These are phyloP conservation scores for Mycena olivaceomarginata DNA, from an alignment of 768 basidiomycete species.

Conservation along the genomic window DNA sequence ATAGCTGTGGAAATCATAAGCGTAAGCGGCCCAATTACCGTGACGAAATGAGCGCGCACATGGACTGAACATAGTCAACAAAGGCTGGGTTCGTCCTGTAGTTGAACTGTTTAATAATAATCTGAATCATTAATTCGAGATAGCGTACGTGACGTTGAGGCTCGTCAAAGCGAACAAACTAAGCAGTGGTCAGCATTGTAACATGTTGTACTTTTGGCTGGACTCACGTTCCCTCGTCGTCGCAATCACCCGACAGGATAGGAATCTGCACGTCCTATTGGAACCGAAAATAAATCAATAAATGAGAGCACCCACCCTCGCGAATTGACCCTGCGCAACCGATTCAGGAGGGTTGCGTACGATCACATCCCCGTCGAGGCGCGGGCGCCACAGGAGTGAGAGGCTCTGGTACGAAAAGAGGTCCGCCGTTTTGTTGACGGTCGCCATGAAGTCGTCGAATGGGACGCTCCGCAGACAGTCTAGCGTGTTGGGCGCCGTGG, in stretches of 20 bases:
- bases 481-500: conserved; percentile 49
- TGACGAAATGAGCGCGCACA: not conserved
- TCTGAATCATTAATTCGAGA: not conserved
- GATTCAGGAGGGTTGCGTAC: not conserved
- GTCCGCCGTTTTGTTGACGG: conserved; percentile 56
- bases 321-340: not conserved
- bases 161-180: not conserved
- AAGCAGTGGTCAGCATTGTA: not conserved
- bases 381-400: conserved; percentile 58
- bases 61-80: not conserved
- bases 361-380: conserved; percentile 52
- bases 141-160: not conserved
- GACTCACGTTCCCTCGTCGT: not conserved
- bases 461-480: conserved; percentile 58
- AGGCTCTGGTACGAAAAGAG: conserved; percentile 55
- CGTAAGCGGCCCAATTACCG: too few species aligned
- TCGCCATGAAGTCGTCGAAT: conserved; percentile 51
- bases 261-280: not conserved
- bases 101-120: not conserved
- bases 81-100: not conserved
- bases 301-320: not conserved
- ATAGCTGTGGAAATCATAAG: not conserved
- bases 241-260: not conserved
- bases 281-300: too few species aligned
- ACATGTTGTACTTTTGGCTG: not conserved